Percentiles rank a stretch among this genome's conserved stretches.
These are phyloP conservation scores for Chenopodium suecicum DNA, from an alignment of 148 eudicot species.

Conservation along the genomic window DNA sequence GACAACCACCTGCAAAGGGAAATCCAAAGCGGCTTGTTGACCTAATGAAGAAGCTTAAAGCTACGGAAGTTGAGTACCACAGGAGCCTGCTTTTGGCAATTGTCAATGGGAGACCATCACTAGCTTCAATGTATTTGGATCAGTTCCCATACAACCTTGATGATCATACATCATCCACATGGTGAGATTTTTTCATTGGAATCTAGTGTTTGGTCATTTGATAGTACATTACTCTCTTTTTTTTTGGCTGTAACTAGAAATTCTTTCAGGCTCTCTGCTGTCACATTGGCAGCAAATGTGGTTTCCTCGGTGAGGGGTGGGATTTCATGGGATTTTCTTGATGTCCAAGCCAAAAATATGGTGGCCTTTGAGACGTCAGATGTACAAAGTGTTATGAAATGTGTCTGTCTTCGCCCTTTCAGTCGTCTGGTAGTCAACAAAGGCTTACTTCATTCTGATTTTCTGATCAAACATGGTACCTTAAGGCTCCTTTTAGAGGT, in stretches of 20 bases:
- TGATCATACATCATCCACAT: constrained; percentile 65
- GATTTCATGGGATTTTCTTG: constrained; percentile 56
- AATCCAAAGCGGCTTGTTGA: constrained; percentile 68
- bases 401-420: constrained; percentile 74
- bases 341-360: constrained; percentile 26
- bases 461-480: constrained; percentile 74
- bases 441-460: constrained; percentile 76
- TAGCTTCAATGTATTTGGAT: constrained; percentile 77
- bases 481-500: constrained; percentile 77
- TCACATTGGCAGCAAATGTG: constrained; percentile 76
- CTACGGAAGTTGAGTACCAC: constrained; percentile 67
- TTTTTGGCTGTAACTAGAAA: constrained; percentile 27
- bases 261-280: constrained; percentile 74
- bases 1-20: constrained; percentile 66
- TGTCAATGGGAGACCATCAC: constrained; percentile 62
- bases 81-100: constrained; percentile 66
- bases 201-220: constrained; percentile 4
- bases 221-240: not conserved
- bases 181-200: constrained; percentile 52
- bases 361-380: constrained; percentile 45
- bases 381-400: constrained; percentile 67
- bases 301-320: constrained; percentile 65
- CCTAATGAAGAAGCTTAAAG: constrained; percentile 90
- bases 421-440: constrained; percentile 64
- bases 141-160: constrained; percentile 88